Base-by-base conservation (phyloP, 2,329 filamentous ascomycete genomes). In the Fusarium heterosporum region DNA sequence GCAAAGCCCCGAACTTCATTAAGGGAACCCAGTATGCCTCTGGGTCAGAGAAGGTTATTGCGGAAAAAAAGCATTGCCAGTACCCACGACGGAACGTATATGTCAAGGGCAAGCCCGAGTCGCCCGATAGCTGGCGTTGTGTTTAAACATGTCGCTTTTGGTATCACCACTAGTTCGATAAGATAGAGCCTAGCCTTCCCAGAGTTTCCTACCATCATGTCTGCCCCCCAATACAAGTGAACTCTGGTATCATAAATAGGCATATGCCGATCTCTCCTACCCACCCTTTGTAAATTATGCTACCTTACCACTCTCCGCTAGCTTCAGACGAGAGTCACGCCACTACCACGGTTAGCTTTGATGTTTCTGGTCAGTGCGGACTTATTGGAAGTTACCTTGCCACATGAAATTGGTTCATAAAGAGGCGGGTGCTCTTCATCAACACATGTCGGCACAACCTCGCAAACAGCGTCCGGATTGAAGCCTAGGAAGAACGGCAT, bases 371-470 rank as follows among this genome's bases (percentile, higher is more conserved):
- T n/a, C n/a, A n/a, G n/a, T n/a, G n/a, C n/a, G n/a, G n/a, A n/a
- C n/a, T n/a, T 7, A 3, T 4, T 29, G 3, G 1, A 1, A 29
- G 0, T 28, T 32, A 43, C 56, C 54, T 60, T 34, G 8, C 56
- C 56, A 4, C 56, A 60, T 29, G 56, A 60, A 7, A 60, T 60
- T 1, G 56, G 56, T 26, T 60, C 54, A 4, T 60, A 60, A 3
- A 60, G 42, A 1, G 54, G 54, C 32, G 56, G 56, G 2, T 60
- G 54, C 2, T 51, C n/a, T 2, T 29, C 42, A 4, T 59, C 54
- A 8, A 26, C 13, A 14, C 56, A 60, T 4, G 56, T 60, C 4
- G 56, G 54, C 0, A 60, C 9, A 14, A 60, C 56, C 10, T 60
- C 54, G 7, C 56, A 60, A 2, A 60, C 54, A 2, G 56, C 56